These are phyloP conservation scores for Candida coleopterorum DNA, from an alignment of 805 yeast genomes.

Conservation along the genomic window DNA sequence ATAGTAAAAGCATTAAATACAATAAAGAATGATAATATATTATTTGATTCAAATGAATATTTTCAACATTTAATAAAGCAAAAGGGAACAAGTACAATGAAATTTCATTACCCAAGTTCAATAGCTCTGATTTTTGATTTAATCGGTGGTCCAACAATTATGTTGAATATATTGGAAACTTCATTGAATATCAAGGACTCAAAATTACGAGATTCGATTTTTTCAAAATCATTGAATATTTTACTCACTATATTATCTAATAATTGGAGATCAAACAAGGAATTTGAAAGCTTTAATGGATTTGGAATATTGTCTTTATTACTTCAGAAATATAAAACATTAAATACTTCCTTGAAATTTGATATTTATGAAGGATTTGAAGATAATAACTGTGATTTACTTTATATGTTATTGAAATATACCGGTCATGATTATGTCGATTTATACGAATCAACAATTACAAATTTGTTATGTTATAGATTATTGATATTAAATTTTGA, in stretches of 20 bases:
- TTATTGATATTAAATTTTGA: constrained; percentile 50
- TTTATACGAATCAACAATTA: constrained; percentile 53
- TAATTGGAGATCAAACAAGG: constrained; percentile 49
- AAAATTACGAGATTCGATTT: constrained; percentile 15
- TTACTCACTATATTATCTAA: constrained; percentile 41
- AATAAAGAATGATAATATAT: constrained; percentile 15
- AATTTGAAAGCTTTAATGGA: constrained; percentile 57
- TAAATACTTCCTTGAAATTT: constrained; percentile 14
- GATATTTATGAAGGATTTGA: constrained; percentile 8
- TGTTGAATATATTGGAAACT: constrained; percentile 44
- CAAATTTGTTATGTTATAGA: constrained; percentile 53
- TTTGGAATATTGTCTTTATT: constrained; percentile 55
- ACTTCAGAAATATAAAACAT: constrained; percentile 40
- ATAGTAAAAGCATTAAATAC: constrained; percentile 14
- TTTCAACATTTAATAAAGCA: constrained; percentile 9
- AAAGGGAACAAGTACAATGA: constrained; percentile 3
- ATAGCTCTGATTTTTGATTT: constrained; percentile 32
- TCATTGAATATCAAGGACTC: constrained; percentile 19
- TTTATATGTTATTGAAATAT: constrained; percentile 45
- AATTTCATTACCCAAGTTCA: constrained; percentile 21
- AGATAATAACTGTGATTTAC: constrained; percentile 22
- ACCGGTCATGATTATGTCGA: constrained; percentile 52
- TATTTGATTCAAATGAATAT: constrained; percentile 17
- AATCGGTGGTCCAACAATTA: constrained; percentile 49
- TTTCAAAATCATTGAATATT: constrained; percentile 32